Base-by-base conservation (phyloP, 192 early-diverging fungal genomes). In the Mortierella hygrophila region DNA sequence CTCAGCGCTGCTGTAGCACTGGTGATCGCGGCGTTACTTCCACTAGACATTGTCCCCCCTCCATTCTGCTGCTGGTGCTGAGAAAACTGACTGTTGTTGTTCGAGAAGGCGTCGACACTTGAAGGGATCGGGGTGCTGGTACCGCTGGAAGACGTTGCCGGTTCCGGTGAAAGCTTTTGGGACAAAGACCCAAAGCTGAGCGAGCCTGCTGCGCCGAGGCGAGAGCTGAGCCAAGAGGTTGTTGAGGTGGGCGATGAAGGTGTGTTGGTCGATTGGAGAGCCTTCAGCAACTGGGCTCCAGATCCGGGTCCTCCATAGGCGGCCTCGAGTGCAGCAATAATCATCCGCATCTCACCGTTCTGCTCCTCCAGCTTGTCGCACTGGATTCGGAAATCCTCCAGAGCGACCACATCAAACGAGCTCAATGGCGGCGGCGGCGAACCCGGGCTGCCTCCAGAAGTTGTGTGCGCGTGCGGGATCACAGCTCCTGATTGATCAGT, bases 1-100 rank as follows among this genome's bases (percentile, higher is more conserved):
- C 92, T 77, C 35, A 93, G 74, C 0, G 90, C 86, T 13, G 90
- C 82, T 0, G 92, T 93, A 0, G 91, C 90, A 0, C 75, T 68
- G 0, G 79, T 57, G n/a, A 86, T 68, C n/a, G 71, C 63, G 7
- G 35, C 18, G 20, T 73, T 75, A 21, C 47, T 74, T 16, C 55
- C 60, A 52, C 55, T 29, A 16, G n/a, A 52, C 74, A 49, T 70
- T 13, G 57, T 41, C 21, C 41, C 21, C 38, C 20, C 63, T 76
- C 8, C 32, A 52, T 11, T 7, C 37, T 68, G 42, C 37, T 70
- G 37, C 23, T 68, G 29, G 52, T 40, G 68, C 6, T 29, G 35
- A 42, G 47, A 54, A 42, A 13, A 65, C 44, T 32, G 35, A 32
- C 3, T 32, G 21, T 47, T 46, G 57, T 20, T 52, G 18, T 52